Conservation (phyloP, 225 moss, liverwort and hornwort genomes). For the Marchantia paleacea region DNA sequence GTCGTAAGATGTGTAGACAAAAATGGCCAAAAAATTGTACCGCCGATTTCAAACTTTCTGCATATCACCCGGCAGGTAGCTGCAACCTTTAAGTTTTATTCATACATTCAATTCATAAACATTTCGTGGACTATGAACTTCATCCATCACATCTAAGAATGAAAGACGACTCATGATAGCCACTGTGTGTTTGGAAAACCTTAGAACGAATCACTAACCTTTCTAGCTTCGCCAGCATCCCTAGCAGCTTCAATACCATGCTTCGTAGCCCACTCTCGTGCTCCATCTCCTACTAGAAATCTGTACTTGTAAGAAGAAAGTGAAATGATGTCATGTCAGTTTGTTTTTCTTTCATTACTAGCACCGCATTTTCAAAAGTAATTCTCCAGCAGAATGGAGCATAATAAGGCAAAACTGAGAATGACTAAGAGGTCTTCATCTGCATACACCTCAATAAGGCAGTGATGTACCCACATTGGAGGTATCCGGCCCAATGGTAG, state of each 20-base stretch:
- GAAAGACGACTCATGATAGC: too few relatives aligned
- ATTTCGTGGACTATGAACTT: too few relatives aligned
- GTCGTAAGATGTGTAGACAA: too few relatives aligned
- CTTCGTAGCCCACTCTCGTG: constrained; percentile 80
- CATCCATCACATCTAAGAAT: too few relatives aligned
- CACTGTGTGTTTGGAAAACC: background rate
- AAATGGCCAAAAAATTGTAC: too few relatives aligned
- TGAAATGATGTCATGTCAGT: too few relatives aligned
- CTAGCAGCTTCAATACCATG: constrained; percentile 55
- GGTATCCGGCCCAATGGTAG: constrained; percentile 88
- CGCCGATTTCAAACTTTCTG: too few relatives aligned
- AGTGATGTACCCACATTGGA: constrained; percentile 60
- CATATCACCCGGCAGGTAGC: too few relatives aligned
- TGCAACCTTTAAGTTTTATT: too few relatives aligned
- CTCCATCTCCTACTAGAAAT: constrained; percentile 92
- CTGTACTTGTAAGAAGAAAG: constrained; percentile 39
- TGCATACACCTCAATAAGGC: background rate
- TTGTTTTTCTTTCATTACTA: too few relatives aligned
- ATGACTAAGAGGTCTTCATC: background rate
- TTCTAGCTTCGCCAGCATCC: constrained; percentile 45
- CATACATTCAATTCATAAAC: too few relatives aligned
- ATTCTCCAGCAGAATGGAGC: background rate
- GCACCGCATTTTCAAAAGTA: too few relatives aligned
- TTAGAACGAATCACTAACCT: constrained; percentile 37
- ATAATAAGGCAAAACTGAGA: background rate